Base-by-base conservation (phyloP, 805 yeast genomes). In the Yarrowia porcina region DNA sequence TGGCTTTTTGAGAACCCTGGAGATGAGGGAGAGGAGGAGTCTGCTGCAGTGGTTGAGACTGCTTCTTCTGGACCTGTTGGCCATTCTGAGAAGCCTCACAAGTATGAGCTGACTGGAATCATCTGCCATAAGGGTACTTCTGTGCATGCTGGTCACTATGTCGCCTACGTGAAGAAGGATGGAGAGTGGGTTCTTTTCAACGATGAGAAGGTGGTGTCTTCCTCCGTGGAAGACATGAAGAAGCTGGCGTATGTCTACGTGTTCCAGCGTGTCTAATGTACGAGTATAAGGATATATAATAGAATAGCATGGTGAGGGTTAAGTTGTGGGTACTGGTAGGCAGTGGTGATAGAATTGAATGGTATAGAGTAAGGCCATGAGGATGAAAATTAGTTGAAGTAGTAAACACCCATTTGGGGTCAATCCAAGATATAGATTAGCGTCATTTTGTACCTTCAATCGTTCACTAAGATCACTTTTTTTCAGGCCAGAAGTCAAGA, bases 81-180 rank as follows among this genome's bases (percentile, higher is more conserved):
- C 13, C 30, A 41, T 15, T 28, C 36, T 3, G 23, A 28, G 18
- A 41, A 25, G 23, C 61, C 61, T 7, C 61, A 56, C 38, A 38
- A 32, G 9, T 90, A 86, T 70, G 65, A 68, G 4, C 73, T 92
- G 52, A 77, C 80, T 45, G 87, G 88, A 0, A 86, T 89, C 5
- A 79, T 92, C 15, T 90, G 97, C 71, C 97, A 91, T 73, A 92
- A 91, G 72, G 97, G 97, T 8, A 79, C 84, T 1, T 87, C 96
- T 12, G 87, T 90, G 1, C 97, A 92, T 67, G 89, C 96, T 0
- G 97, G 97, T 0, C 97, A 91, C 72, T 91, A 91, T 73, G 97
- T 92, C 41, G 89, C 86, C 0, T 91, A 88, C 69, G 77, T 89
- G 32, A 81, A 78, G 63, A 82, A 83, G 64, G 61, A 57, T 1